These are phyloP conservation scores for Psophocarpus tetragonolobus DNA, from an alignment of 306 rosid species.

Conservation along the genomic window DNA sequence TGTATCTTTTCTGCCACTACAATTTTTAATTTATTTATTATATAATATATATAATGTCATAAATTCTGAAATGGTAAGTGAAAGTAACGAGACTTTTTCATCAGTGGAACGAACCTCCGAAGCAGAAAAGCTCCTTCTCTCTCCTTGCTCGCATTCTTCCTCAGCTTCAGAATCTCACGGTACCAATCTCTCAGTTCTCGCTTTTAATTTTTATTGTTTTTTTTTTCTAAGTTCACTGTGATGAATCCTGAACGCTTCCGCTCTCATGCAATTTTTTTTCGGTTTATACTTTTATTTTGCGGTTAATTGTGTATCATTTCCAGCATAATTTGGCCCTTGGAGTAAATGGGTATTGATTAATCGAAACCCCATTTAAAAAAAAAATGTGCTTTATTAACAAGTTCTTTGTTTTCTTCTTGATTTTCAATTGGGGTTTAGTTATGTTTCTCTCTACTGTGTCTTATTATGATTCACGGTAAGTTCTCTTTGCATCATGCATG, in stretches of 20 bases:
- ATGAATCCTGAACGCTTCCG: background rate
- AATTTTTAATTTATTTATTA: background rate
- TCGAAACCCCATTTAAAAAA: slow-evolving; percentile 32
- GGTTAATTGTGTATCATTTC: slow-evolving; percentile 5
- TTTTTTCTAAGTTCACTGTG: slow-evolving; percentile 21
- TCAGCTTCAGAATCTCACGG: slow-evolving; percentile 29
- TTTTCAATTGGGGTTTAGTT: slow-evolving; percentile 28
- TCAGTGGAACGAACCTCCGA: slow-evolving; percentile 10
- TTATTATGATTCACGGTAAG: background rate
- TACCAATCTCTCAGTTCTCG: slow-evolving; percentile 20
- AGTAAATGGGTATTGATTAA: slow-evolving; percentile 19
- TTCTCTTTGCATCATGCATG: background rate
- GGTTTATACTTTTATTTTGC: background rate
- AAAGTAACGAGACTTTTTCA: slow-evolving; percentile 16
- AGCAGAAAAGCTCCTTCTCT: background rate
- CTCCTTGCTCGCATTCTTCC: background rate
- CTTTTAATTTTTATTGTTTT: background rate
- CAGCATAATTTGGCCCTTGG: background rate
- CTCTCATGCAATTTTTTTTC: background rate
- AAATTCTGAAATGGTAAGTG: slow-evolving; percentile 27
- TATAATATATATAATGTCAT: background rate
- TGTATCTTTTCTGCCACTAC: background rate
- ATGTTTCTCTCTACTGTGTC: background rate
- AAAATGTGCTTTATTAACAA: slow-evolving; percentile 22
- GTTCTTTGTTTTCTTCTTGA: background rate